phyloP scores from a whole-genome alignment of 2,329 filamentous ascomycete genomes.

The Knufia fluminis region DNA sequence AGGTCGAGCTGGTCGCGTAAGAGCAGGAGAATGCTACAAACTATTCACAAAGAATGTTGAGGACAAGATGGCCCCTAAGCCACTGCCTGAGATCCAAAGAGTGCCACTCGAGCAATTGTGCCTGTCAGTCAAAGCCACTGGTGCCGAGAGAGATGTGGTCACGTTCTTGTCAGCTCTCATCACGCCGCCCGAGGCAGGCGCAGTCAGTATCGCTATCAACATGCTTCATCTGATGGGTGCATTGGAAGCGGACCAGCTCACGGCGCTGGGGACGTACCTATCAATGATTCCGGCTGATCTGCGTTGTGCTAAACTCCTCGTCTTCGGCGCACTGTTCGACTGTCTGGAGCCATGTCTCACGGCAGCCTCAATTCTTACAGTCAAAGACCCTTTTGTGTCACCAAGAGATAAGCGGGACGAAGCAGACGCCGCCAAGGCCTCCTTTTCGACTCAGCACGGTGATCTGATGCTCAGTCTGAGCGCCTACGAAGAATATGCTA shows the following conservation, averaged over 20 bases:
- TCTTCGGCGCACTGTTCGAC: constrained; percentile 87
- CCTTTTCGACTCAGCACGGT: constrained; percentile 69
- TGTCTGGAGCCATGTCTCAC: constrained; percentile 82
- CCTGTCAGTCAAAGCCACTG: constrained; percentile 74
- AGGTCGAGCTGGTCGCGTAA: constrained; percentile 86
- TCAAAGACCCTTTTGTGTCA: constrained; percentile 75
- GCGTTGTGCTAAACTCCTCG: constrained; percentile 86
- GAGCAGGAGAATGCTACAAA: constrained; percentile 88
- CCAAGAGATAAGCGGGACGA: constrained; percentile 76
- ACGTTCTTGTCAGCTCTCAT: constrained; percentile 76
- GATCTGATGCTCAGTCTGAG: constrained; percentile 80
- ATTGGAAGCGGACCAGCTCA: constrained; percentile 69
- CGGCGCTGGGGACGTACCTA: constrained; percentile 84
- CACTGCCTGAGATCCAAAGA: constrained; percentile 86
- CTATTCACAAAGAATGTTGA: constrained; percentile 84
- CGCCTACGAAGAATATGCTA: constrained; percentile 74
- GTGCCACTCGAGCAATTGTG: constrained; percentile 92
- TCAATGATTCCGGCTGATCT: constrained; percentile 91
- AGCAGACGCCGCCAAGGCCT: constrained; percentile 63
- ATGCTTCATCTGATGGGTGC: constrained; percentile 80
- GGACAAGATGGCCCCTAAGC: constrained; percentile 70
- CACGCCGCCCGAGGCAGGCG: constrained; percentile 75
- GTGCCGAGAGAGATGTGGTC: constrained; percentile 65
- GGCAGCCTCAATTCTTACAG: constrained; percentile 86
- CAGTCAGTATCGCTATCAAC: constrained; percentile 75